phyloP scores from a whole-genome alignment of 345 rosid species.

The Odontarrhena argentea region DNA sequence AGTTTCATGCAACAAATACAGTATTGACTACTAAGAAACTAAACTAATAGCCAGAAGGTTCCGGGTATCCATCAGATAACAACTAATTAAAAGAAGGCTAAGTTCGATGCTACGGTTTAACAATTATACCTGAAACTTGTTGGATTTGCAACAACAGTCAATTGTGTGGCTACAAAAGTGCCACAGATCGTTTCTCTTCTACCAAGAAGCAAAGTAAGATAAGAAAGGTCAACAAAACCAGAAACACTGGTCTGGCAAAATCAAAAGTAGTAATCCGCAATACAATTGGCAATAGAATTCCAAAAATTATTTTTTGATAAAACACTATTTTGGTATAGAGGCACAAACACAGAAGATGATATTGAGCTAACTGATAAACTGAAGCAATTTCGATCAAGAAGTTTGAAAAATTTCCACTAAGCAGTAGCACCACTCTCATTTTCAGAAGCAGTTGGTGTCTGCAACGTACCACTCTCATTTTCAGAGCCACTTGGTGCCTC shows the following conservation, averaged over 20 bases:
- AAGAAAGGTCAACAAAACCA: conserved; percentile 22
- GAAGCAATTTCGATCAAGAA: conserved; percentile 49
- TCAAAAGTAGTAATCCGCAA: not conserved
- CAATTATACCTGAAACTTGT: conserved; percentile 20
- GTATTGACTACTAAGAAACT: not conserved
- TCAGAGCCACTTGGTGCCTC: conserved; percentile 63
- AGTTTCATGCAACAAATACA: not conserved
- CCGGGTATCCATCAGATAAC: not conserved
- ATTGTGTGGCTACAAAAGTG: not conserved
- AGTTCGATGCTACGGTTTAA: not conserved
- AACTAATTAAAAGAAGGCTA: not conserved
- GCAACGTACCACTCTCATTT: conserved; percentile 45
- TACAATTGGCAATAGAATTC: not conserved
- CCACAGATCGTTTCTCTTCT: not conserved
- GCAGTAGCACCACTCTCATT: conserved; percentile 22
- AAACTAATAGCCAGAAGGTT: not conserved
- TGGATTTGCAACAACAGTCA: not conserved
- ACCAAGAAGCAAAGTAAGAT: conserved; percentile 6
- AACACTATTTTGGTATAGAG: not conserved
- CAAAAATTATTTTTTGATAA: conserved; percentile 7
- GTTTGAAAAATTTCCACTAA: conserved; percentile 37
- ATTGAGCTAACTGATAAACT: conserved; percentile 29
- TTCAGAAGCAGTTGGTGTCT: conserved; percentile 59
- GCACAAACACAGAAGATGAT: conserved; percentile 21
- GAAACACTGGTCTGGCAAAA: conserved; percentile 14